Percentiles rank a stretch among this genome's conserved stretches.
These are phyloP conservation scores for Phytopythium litorale DNA, from an alignment of 352 stramenopile genomes.

Conservation along the genomic window DNA sequence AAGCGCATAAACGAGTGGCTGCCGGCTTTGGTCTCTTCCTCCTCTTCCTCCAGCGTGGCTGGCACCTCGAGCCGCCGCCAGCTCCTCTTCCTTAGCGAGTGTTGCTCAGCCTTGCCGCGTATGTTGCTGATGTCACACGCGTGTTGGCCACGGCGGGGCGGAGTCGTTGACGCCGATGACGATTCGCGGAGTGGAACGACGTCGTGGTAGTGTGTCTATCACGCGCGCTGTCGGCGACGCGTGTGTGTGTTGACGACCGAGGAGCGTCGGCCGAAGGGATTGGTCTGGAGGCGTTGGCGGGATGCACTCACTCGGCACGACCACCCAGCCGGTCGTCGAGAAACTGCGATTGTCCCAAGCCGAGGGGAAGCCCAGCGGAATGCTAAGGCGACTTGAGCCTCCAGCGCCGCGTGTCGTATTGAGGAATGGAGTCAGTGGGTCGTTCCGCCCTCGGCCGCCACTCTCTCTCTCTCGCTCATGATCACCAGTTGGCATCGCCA, in stretches of 20 bases:
- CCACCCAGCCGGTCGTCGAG: background rate
- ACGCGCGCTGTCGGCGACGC: background rate
- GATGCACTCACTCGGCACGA: background rate
- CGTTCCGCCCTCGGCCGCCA: background rate
- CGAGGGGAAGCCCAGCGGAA: background rate
- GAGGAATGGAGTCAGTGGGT: conserved; percentile 1
- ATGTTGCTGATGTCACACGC: background rate
- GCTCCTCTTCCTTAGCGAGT: background rate
- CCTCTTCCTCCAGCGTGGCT: background rate
- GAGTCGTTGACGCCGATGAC: background rate
- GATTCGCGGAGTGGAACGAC: background rate
- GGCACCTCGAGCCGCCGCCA: background rate
- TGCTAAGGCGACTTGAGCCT: background rate
- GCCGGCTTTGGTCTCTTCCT: background rate
- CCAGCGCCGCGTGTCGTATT: background rate
- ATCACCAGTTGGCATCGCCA: background rate
- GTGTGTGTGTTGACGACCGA: background rate
- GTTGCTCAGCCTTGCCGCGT: background rate
- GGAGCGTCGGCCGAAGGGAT: background rate
- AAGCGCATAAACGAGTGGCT: conserved; percentile 6
- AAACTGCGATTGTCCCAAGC: conserved; percentile 3
- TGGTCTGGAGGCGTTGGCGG: background rate
- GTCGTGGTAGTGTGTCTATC: background rate
- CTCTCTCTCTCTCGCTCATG: background rate
- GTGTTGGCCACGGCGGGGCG: background rate